A percentile compares a stretch with the other conserved stretches of the same genome.
Conservation (phyloP, 306 rosid genomes). For the Aeschynomene evenia region DNA sequence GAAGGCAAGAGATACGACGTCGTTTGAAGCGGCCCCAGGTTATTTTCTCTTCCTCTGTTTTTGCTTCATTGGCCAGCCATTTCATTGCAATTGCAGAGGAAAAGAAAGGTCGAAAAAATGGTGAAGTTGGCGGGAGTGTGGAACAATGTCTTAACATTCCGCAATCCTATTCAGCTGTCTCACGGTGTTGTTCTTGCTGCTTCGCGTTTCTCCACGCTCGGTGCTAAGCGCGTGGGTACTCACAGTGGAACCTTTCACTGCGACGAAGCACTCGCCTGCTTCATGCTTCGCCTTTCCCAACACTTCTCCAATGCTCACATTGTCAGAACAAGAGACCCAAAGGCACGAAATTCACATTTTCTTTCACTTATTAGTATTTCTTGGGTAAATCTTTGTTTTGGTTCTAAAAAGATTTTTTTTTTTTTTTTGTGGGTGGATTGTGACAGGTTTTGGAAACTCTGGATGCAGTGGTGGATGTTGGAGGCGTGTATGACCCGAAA, state of each 20-base stretch:
- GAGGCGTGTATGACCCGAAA: slow-evolving; percentile 48
- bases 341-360: neutral
- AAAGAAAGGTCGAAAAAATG: neutral
- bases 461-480: slow-evolving; percentile 61
- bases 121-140: slow-evolving; percentile 8
- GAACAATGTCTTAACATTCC: neutral
- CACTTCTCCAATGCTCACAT: slow-evolving; percentile 44
- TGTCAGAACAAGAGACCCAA: slow-evolving; percentile 49
- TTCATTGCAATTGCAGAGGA: slow-evolving; percentile 5
- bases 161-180: neutral
- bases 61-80: neutral
- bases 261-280: slow-evolving; percentile 71
- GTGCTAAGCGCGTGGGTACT: slow-evolving; percentile 45
- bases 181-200: slow-evolving; percentile 14
- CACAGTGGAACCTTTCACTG: slow-evolving; percentile 62
- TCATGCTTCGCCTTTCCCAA: slow-evolving; percentile 48
- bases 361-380: neutral
- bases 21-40: neutral
- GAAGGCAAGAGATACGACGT: neutral
- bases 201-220: slow-evolving; percentile 33
- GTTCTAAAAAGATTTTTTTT: neutral
- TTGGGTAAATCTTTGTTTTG: neutral
- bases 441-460: slow-evolving; percentile 34
- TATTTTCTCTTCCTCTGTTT: neutral
- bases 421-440: neutral